Conservation (phyloP, 108 stramenopile genomes). For the Cyclotella kingstonii region DNA sequence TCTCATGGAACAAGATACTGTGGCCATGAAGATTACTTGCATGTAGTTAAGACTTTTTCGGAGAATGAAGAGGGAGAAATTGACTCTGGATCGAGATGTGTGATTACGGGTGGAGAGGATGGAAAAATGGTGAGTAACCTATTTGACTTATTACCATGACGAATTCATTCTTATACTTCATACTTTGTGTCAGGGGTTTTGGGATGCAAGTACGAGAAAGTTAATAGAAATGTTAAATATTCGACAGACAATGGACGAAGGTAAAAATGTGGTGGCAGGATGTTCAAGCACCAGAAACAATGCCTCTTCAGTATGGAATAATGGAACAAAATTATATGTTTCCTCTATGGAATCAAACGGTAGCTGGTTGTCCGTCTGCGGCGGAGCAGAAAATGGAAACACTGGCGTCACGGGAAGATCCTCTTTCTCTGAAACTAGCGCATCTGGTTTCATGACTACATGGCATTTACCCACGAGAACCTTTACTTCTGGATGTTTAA, state of each 20-base stretch:
- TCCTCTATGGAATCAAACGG: slow-evolving; percentile 42
- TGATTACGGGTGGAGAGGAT: slow-evolving; percentile 58
- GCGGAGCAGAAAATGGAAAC: slow-evolving; percentile 39
- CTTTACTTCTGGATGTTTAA: slow-evolving; percentile 45
- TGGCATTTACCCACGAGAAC: slow-evolving; percentile 56
- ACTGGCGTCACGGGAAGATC: slow-evolving; percentile 26
- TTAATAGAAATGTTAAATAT: slow-evolving; percentile 45
- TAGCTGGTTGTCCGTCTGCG: slow-evolving; percentile 46
- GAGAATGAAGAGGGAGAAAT: background rate
- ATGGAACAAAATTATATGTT: slow-evolving; percentile 36
- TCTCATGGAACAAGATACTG: too few species aligned
- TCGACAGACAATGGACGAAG: slow-evolving; percentile 35
- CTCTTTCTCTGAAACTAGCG: background rate
- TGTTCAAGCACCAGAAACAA: slow-evolving; percentile 23
- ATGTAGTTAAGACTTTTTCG: slow-evolving; percentile 34
- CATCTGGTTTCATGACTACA: slow-evolving; percentile 45
- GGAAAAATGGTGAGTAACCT: slow-evolving; percentile 30
- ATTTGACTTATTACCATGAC: background rate
- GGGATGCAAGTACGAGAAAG: slow-evolving; percentile 45
- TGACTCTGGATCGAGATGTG: slow-evolving; percentile 1
- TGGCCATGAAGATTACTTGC: slow-evolving; percentile 45
- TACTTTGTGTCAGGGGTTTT: slow-evolving; percentile 25
- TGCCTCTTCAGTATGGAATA: slow-evolving; percentile 28
- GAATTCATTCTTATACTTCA: background rate
- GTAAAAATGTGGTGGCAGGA: slow-evolving; percentile 28